A percentile compares a stretch with the other conserved stretches of the same genome.
These are phyloP conservation scores for Populus tomentosa DNA, from an alignment of 441 rosid species.

Conservation along the genomic window DNA sequence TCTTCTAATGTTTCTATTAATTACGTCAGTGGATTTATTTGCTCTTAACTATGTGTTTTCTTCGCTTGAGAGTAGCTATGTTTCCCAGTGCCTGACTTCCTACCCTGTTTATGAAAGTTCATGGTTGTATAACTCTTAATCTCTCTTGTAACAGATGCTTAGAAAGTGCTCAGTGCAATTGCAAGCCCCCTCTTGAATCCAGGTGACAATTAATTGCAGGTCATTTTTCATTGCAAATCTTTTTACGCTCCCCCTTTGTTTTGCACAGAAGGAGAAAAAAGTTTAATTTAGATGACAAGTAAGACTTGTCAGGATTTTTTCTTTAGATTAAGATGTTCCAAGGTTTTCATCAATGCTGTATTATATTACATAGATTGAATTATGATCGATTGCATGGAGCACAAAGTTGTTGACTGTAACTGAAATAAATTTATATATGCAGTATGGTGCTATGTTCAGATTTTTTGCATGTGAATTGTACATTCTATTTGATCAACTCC, in stretches of 20 bases:
- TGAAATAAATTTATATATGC: background rate
- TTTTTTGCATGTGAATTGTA: background rate
- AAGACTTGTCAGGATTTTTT: background rate
- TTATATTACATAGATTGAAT: background rate
- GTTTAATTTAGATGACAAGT: background rate
- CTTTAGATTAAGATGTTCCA: background rate
- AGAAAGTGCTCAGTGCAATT: background rate
- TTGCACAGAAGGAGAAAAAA: background rate
- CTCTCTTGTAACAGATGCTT: constrained; percentile 20
- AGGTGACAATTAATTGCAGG: constrained; percentile 12
- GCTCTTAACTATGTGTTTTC: background rate
- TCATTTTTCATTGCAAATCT: background rate
- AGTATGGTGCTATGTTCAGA: background rate
- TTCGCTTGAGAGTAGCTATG: background rate
- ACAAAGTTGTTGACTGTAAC: background rate
- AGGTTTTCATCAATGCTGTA: background rate
- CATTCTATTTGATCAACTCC: background rate
- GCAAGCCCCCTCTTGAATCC: constrained; percentile 9
- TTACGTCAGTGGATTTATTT: background rate
- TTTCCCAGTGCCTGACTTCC: background rate
- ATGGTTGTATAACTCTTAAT: background rate
- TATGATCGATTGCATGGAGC: background rate
- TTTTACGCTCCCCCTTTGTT: background rate
- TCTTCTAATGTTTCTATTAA: background rate
- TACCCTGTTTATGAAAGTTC: background rate